Percentiles rank a stretch among this genome's conserved stretches.
phyloP scores from a whole-genome alignment of 345 rosid species.

The Salix caprea region DNA sequence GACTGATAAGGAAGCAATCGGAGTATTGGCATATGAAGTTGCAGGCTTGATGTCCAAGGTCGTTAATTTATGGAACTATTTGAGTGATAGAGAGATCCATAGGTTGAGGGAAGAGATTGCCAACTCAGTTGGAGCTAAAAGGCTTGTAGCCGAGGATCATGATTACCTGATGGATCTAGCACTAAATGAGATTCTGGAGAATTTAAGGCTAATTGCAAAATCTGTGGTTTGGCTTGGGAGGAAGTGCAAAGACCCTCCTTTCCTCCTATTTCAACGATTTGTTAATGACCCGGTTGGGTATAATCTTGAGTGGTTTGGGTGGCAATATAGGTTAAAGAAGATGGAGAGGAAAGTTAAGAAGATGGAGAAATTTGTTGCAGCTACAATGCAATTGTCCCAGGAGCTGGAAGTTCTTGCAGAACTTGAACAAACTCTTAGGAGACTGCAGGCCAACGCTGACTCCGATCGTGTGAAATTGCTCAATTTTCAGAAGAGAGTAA shows the following conservation, averaged over 20 bases:
- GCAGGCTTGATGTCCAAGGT: conserved; percentile 52
- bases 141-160: conserved; percentile 47
- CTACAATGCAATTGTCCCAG: conserved; percentile 44
- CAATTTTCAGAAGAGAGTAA: conserved; percentile 52
- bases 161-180: conserved; percentile 53
- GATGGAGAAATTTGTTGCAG: conserved; percentile 50
- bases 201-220: conserved; percentile 38
- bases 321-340: conserved; percentile 52
- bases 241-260: conserved; percentile 44
- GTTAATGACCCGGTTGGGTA: conserved; percentile 38
- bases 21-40: conserved; percentile 59
- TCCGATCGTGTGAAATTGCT: conserved; percentile 37
- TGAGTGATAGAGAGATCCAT: conserved; percentile 38
- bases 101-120: conserved; percentile 45
- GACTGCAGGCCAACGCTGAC: conserved; percentile 41
- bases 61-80: conserved; percentile 47
- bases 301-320: conserved; percentile 49
- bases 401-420: conserved; percentile 64
- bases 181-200: conserved; percentile 46
- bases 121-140: conserved; percentile 39
- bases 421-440: conserved; percentile 56
- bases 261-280: conserved; percentile 43
- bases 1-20: conserved; percentile 39
- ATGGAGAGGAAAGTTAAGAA: conserved; percentile 70
- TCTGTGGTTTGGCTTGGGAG: conserved; percentile 48